These are phyloP conservation scores for Plectosphaerella sp. DNA, from an alignment of 2,329 filamentous ascomycete genomes.

Conservation along the genomic window DNA sequence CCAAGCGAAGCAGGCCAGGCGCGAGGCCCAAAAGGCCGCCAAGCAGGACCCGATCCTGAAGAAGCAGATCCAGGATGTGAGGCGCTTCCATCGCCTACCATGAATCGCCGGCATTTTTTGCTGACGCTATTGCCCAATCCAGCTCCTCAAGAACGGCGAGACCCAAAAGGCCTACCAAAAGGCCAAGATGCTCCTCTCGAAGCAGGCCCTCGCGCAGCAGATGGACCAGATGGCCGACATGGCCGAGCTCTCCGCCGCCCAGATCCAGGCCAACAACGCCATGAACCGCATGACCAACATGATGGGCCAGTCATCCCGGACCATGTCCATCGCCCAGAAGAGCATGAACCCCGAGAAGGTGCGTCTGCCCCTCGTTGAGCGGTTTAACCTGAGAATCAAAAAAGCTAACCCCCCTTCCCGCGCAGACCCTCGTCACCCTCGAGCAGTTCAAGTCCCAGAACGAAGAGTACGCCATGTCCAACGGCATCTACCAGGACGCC, in stretches of 20 bases:
- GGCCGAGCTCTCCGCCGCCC: constrained; percentile 52
- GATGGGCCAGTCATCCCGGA: constrained; percentile 56
- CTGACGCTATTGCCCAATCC: not conserved
- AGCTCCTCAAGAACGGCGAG: constrained; percentile 57
- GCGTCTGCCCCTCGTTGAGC: constrained; percentile 5
- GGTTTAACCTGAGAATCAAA: not conserved
- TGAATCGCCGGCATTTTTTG: not conserved
- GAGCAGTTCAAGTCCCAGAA: constrained; percentile 59
- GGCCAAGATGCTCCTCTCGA: constrained; percentile 57
- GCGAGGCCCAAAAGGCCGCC: constrained; percentile 55
- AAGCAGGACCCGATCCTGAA: constrained; percentile 58
- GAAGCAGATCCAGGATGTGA: constrained; percentile 56
- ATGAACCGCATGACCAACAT: constrained; percentile 63
- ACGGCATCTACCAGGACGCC: constrained; percentile 80
- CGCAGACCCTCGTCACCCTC: constrained; percentile 52
- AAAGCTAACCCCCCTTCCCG: not conserved
- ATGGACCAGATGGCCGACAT: constrained; percentile 63
- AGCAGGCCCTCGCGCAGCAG: constrained; percentile 57
- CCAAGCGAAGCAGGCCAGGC: constrained; percentile 58
- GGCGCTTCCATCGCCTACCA: constrained; percentile 1
- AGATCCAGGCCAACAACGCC: constrained; percentile 61
- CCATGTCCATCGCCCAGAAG: constrained; percentile 54
- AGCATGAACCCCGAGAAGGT: constrained; percentile 56
- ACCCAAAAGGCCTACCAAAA: constrained; percentile 61
- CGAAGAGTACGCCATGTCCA: constrained; percentile 60